Evolutionary conservation across 2,329 filamentous ascomycete species (phyloP), one percentile per base, ranked within the genome.

Genomic region (Botrytis squamosa): DNA sequence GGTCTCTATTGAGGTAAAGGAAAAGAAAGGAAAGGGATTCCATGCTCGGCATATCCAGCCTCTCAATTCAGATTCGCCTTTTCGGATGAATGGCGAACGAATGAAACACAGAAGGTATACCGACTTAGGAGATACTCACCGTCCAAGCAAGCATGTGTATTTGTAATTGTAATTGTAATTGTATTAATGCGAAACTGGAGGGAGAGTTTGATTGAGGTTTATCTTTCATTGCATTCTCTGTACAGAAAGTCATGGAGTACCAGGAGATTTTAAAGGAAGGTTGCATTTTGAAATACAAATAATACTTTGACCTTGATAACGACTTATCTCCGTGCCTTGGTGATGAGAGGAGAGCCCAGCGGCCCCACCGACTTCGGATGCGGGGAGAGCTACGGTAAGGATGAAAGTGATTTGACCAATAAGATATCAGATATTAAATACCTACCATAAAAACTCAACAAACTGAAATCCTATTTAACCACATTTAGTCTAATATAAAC

Each of bases 31-130:
- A 22, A 20, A 16, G 33, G n/a, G 22, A 65, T 33, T 46, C 63
- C 42, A 66, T 36, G 33, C 62, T 68, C 71, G 71, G 71, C 65
- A 72, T 25, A 66, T 49, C 67, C 65, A 65, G 46, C 29, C 36
- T 64, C 44, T 66, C n/a, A 62, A 25, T 70, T 42, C n/a, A 42
- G 14, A 40, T 29, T 74, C 67, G 72, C 49, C 16, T 16, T 71
- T 70, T 72, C 73, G 73, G 73, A 66, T 72, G 63, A 74, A 74
- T 66, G 73, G 69, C 49, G 20, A 64, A 74, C 73, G 73, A 74
- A 49, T 25, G 42, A n/a, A n/a, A 44, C 9, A 33, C 5, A 33
- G 68, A 46, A 70, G 20, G 22, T 36, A 52, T 44, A 60, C 55
- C 38, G 40, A 44, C 38, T 42, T 22, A 22, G 25, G 62, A 64